Evolutionary conservation across 1,139 yeast genomes (phyloP), one percentile per base, ranked within the genome.

Genomic region (Pichia norvegensis): DNA sequence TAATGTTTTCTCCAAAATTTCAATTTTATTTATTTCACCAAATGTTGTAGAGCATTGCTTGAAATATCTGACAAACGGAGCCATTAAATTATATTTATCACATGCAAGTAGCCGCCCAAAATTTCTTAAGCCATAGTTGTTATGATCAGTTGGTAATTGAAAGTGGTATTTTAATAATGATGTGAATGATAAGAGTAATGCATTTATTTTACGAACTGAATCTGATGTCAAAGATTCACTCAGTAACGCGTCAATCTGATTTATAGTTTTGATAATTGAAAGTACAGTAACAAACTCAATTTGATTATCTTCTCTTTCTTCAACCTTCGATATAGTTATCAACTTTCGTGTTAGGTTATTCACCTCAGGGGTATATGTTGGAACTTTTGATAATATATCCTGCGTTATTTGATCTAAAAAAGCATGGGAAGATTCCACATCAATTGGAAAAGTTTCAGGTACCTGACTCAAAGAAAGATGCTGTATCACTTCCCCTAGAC

Each of bases 91-190:
- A 14, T 40, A 27, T n/a, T 44, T 39, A 7, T 48, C 40, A 4
- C 47, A 33, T 2, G 54, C 46, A 6, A 59, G 42, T 1, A 60
- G 38, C 9, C 22, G 38, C 4, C 59, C 62, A 48, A 56, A 59
- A 36, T 55, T 58, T 42, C 45, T 54, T 35, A 60, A 57, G 1
- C 55, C 61, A 40, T 56, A 59, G 36, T 57, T 53, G 8, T 48
- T 47, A 38, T 57, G 55, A 8, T 50, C 38, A 16, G 37, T 45
- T 2, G 61, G 58, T n/a, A 60, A 40, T 40, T 57, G 60, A 35
- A 57, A 60, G 42, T 60, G 61, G 42, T 58, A 55, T 33, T 57
- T 56, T 43, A 57, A 54, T 7, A 59, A 45, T 5, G 52, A 50
- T 20, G 53, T 35, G 11, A 55, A 23, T 1, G 58, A 50, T 19